A percentile compares a stretch with the other conserved stretches of the same genome.
phyloP scores from a whole-genome alignment of 164 flowering plant genomes.

The Sextonia rubra region DNA sequence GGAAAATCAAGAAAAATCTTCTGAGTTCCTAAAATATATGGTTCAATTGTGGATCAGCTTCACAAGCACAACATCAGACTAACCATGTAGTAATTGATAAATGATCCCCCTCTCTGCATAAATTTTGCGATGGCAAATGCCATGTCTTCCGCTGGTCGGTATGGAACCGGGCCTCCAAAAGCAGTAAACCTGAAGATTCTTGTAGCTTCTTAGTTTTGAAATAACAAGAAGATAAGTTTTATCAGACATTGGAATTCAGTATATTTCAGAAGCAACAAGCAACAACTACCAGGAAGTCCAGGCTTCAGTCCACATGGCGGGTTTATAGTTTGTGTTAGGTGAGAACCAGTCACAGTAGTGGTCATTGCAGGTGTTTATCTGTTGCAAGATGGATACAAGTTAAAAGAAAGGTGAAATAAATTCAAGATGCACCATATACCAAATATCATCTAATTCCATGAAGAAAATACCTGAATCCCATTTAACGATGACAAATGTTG shows the following conservation, averaged over 20 bases:
- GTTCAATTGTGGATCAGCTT: background rate
- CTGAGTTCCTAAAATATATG: background rate
- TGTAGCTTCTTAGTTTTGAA: background rate
- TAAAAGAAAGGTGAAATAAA: background rate
- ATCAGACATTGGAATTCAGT: too few relatives aligned
- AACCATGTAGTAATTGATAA: constrained; percentile 93
- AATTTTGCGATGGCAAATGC: constrained; percentile 90
- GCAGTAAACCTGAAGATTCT: constrained; percentile 61
- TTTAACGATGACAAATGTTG: too few relatives aligned
- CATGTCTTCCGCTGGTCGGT: constrained; percentile 86
- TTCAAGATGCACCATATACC: background rate
- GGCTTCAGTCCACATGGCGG: constrained; percentile 98
- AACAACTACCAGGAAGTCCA: constrained; percentile 95
- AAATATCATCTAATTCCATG: background rate
- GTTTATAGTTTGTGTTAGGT: constrained; percentile 83
- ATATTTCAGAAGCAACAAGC: background rate
- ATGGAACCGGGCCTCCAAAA: constrained; percentile 89
- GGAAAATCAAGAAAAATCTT: background rate
- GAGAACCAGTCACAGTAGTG: constrained; percentile 92
- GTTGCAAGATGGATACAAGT: constrained; percentile 14
- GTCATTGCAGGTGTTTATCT: constrained; percentile 97
- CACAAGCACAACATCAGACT: background rate
- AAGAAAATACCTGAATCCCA: background rate
- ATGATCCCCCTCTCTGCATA: constrained; percentile 89
- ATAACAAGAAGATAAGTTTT: background rate